Evolutionary conservation across 768 basidiomycete genomes (phyloP).

Genomic region (Trametes cingulata): DNA sequence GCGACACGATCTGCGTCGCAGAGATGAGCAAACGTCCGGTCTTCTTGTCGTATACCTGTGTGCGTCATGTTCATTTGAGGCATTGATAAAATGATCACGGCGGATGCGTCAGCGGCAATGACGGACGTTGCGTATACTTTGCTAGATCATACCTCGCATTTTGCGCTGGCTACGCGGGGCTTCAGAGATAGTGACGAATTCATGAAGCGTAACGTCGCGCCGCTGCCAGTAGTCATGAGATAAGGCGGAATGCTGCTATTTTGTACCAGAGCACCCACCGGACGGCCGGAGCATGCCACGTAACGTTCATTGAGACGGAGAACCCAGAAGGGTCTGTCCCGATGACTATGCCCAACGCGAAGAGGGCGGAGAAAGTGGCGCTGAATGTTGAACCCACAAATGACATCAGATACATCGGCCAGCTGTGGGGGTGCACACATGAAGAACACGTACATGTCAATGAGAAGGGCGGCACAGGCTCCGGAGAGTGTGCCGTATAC

Average conservation of each 20-base stretch:
- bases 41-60: constrained; percentile 27
- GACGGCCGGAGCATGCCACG: constrained; percentile 24
- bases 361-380: constrained; percentile 24
- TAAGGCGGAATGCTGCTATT: too few species aligned
- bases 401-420: background rate
- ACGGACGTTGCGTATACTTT: background rate
- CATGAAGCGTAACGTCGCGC: constrained; percentile 24
- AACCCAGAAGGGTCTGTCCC: constrained; percentile 22
- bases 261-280: constrained; percentile 21
- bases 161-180: constrained; percentile 15
- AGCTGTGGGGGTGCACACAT: too few species aligned
- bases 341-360: constrained; percentile 17
- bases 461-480: constrained; percentile 18
- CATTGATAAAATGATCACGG: too few species aligned
- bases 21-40: constrained; percentile 26
- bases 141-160: constrained; percentile 25
- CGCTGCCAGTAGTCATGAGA: constrained; percentile 19
- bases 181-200: constrained; percentile 22
- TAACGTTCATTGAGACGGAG: constrained; percentile 24
- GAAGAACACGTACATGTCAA: constrained; percentile 28
- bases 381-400: constrained; percentile 16
- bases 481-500: constrained; percentile 28
- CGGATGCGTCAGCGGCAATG: background rate
- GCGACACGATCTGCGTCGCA: constrained; percentile 23
- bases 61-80: background rate